Percentiles rank a stretch among this genome's conserved stretches.
Conservation (phyloP, 768 basidiomycete genomes). For the Suillus subluteus region DNA sequence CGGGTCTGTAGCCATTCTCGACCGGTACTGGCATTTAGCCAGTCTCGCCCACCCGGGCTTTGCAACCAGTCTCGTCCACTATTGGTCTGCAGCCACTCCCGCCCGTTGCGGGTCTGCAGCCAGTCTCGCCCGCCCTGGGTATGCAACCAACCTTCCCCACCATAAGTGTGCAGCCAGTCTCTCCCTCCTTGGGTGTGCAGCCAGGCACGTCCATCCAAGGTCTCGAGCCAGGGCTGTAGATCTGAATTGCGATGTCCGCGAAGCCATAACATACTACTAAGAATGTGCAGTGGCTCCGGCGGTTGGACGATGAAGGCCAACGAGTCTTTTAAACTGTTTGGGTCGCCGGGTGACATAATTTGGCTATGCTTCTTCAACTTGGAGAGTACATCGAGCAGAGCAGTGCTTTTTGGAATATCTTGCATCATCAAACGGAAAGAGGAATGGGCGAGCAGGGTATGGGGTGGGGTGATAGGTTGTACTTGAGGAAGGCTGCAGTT, state of each 20-base stretch:
- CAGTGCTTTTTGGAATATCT: not conserved
- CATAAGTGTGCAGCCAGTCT: not conserved
- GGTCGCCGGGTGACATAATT: not conserved
- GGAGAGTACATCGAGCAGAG: not conserved
- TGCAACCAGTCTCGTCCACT: not conserved
- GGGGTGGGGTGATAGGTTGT: not conserved
- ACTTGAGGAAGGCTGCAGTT: not conserved
- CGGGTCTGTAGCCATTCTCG: not conserved
- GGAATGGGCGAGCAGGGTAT: not conserved
- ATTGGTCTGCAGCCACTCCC: not conserved
- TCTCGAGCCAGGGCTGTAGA: not conserved
- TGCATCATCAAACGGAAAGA: not conserved
- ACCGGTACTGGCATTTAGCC: not conserved
- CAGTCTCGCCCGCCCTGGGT: not conserved
- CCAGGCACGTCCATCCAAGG: not conserved
- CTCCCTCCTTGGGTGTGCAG: not conserved
- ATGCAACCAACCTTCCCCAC: not conserved
- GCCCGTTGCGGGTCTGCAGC: not conserved
- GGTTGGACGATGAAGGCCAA: not conserved
- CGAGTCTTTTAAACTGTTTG: not conserved
- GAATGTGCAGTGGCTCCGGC: not conserved
- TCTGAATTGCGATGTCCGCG: not conserved
- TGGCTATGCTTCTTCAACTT: not conserved
- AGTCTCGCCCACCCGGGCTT: not conserved
- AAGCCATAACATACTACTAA: not conserved